A percentile compares a stretch with the other conserved stretches of the same genome.
phyloP scores from a whole-genome alignment of 345 rosid species.

The Angophora floribunda region DNA sequence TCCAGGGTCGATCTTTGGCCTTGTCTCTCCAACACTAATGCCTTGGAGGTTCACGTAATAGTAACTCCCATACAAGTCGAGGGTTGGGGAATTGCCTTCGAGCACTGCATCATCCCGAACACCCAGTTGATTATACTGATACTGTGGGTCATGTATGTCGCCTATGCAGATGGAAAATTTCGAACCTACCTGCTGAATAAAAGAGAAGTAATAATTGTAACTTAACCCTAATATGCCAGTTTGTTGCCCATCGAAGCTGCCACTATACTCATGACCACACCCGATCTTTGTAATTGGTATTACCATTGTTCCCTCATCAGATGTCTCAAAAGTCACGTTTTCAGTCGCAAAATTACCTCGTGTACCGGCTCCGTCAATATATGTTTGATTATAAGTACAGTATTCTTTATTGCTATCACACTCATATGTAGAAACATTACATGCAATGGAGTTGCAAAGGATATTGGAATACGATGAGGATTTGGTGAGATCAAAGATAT shows the following conservation, averaged over 20 bases:
- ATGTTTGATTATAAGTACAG: background rate
- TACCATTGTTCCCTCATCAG: background rate
- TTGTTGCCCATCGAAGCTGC: background rate
- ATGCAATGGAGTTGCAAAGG: background rate
- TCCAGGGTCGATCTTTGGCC: background rate
- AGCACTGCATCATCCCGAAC: background rate
- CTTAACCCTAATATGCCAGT: background rate
- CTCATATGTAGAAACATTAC: background rate
- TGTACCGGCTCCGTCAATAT: background rate
- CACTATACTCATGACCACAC: background rate
- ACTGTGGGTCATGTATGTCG: background rate
- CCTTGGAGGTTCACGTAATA: background rate
- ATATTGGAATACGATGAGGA: background rate
- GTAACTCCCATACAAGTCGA: background rate
- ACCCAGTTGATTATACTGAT: background rate
- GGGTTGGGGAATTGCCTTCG: background rate
- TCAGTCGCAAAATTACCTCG: background rate
- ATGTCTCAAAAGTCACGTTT: background rate
- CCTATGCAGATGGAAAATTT: background rate
- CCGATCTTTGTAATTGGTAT: background rate
- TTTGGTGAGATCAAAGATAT: background rate
- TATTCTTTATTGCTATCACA: background rate
- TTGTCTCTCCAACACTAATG: background rate
- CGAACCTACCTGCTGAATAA: background rate
- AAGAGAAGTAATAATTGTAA: background rate